Evolutionary conservation across 257 asterid species (phyloP), one percentile per base, ranked within the genome.

Genomic region (Nemophila menziesii): DNA sequence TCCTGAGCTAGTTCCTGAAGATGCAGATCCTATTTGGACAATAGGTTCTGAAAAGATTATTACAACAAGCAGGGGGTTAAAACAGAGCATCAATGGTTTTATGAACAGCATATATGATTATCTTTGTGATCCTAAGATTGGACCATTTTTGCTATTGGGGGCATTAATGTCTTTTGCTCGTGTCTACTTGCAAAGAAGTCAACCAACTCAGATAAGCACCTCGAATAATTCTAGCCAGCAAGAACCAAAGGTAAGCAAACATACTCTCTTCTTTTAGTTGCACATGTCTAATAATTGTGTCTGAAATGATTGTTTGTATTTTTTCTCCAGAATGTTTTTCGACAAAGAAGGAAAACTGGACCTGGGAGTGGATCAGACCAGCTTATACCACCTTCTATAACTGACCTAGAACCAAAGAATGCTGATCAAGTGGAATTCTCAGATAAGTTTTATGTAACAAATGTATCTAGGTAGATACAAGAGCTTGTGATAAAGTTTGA

Each of bases 1-100:
- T 49, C 99, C 99, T 4, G 93, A 77, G 41, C 74, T 90, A 49
- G 57, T 75, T 19, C 86, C 93, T 0, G 99, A 90, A 75, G 99
- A 90, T 34, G 69, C 63, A 11, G 83, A 64, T 61, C 74, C 74
- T 43, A 43, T 59, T 41, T 89, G 94, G 96, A 50, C 79, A 1
- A 56, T 65, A 37, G 64, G 75, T 61, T 60, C 92, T 53, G 61
- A 61, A 48, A 79, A 48, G 45, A 24, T 78, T 33, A 20, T 65
- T 38, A 29, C 82, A 21, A 61, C 94, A 0, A 67, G 79, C 57
- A 63, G 58, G 49, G 73, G 33, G 60, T 22, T 78, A 63, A 76
- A 60, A 50, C 69, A 61, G 34, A 33, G 58, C 62, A 61, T 65
- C 50, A 61, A 45, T 16, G 58, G 54, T 57, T 41, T 77, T 49